Base-by-base conservation (phyloP, 495 filamentous ascomycete genomes). In the Amniculicola lignicola region DNA sequence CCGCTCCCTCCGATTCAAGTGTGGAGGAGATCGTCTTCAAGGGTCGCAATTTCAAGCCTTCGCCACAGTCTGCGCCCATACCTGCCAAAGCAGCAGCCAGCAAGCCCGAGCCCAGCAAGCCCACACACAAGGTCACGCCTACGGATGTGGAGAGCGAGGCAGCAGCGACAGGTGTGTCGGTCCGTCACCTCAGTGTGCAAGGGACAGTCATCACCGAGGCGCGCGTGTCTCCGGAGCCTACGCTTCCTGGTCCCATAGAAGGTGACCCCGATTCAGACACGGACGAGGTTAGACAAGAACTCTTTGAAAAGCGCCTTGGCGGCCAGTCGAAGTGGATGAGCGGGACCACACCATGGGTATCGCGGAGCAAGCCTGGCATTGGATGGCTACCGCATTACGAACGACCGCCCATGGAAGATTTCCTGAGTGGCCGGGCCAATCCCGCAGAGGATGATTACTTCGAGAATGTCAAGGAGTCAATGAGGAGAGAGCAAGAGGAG, bases 11-110 rank as follows among this genome's bases (percentile, higher is more conserved):
- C 0, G 75, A 81, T 51, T 84, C 82, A 2, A 81, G 78, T 60
- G 80, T 83, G 14, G 85, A 89, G 47, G 67, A 85, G n/a, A 80
- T 89, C 39, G 54, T 87, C 6, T 89, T 88, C 64, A 69, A 68
- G 43, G 69, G 73, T 21, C 35, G 51, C 15, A n/a, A 23, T 29
- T n/a, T n/a, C n/a, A n/a, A n/a, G n/a, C n/a, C n/a, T n/a, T n/a
- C n/a, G n/a, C n/a, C n/a, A n/a, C n/a, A n/a, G n/a, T n/a, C n/a
- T n/a, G n/a, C n/a, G n/a, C n/a, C n/a, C n/a, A n/a, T n/a, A n/a
- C n/a, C n/a, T n/a, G n/a, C n/a, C n/a, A n/a, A n/a, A n/a, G n/a
- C n/a, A n/a, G n/a, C n/a, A n/a, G n/a, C n/a, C n/a, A n/a, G n/a
- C n/a, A n/a, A n/a, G n/a, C n/a, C n/a, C n/a, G 18, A 5, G 12